Evolutionary conservation across 352 stramenopile species (phyloP), one percentile per base, ranked within the genome.

Genomic region (Phytophthora kernoviae): DNA sequence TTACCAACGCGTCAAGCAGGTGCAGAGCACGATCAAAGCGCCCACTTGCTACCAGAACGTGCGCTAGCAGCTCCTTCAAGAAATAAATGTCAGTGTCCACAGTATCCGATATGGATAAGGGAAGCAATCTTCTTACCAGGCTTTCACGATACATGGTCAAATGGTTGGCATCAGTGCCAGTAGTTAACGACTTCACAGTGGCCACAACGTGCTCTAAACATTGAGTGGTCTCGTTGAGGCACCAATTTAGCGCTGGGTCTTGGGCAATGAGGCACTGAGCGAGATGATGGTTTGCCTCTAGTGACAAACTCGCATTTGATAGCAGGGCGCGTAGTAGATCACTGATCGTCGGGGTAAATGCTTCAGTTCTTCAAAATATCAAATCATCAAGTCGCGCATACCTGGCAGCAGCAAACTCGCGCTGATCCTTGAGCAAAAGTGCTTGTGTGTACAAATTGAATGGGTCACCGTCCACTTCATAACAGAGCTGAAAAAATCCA

Each of bases 221-320:
- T 18, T 37, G 41, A 15, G 42, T 39, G 22, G 52, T 54, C 46
- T 83, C 73, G 15, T 73, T 57, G 12, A 36, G 17, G 18, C 48
- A 55, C 46, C 15, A 80, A 26, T 45, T 63, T 14, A 70, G 42
- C 18, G 46, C 5, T 12, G 67, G 58, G 15, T 82, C 62, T 33
- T 72, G 59, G 34, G 71, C 46, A 37, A 88, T 26, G 8, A 88
- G 64, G 27, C 78, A 88, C 58, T 81, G 65, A 14, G 70, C 74
- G 37, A 88, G 58, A 47, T 77, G 78, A 21, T 76, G 54, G 8
- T 70, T 62, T 11, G 68, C 68, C n/a, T 81, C 74, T 1, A 75
- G 34, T 0, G 65, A 59, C 22, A 74, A 27, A 36, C 37, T 54
- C 48, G 56, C 11, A 57, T 49, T 68, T 21, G 48, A 37, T 17